Evolutionary conservation across 1,284 basidiomycete genomes (phyloP), one percentile per base, ranked within the genome.

Genomic region (Tilletia caries): DNA sequence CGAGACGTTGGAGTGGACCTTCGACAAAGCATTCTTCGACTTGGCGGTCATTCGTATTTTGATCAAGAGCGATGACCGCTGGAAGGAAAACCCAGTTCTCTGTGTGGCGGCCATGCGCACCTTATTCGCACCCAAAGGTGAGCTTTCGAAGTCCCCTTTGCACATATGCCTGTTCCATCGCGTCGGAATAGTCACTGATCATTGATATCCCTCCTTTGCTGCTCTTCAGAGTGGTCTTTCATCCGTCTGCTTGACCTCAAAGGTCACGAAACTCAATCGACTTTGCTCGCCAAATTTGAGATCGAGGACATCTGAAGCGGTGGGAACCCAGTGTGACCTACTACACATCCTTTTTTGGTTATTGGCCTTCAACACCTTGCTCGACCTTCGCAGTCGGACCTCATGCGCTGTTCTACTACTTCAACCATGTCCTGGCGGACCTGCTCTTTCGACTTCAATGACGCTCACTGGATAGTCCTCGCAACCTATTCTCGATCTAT

Each of bases 201-300:
- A 20, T 20, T 10, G 65, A 50, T 1, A 10, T 52, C 33, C 4
- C 3, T 8, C 23, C 72, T 72, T 34, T 69, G 15, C 12, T 68
- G 60, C 0, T 44, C 33, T 62, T 10, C 67, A 18, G 73, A 71
- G 3, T 88, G 86, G 87, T 84, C 85, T 41, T 79, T 89, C 58
- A 80, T 88, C 37, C 83, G 86, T 25, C 83, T 90, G 83, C 78
- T 89, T 67, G 84, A 88, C 76, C 83, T 84, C 82, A 84, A 85
- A 50, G 88, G 89, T 13, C 87, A 87, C 76, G 84, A 87, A 74
- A 86, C 86, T 1, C 70, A 74, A 48, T 72, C 72, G 27, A 80
- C 76, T 8, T 62, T 80, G 20, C 69, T 79, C 33, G 78, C 72
- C 44, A 68, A 66, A 23, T 77, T 75, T 41, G 70, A 71, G 12